Evolutionary conservation across 1,284 basidiomycete genomes (phyloP), one percentile per base, ranked within the genome.

Genomic region (Cutaneotrichosporon spelunceum): DNA sequence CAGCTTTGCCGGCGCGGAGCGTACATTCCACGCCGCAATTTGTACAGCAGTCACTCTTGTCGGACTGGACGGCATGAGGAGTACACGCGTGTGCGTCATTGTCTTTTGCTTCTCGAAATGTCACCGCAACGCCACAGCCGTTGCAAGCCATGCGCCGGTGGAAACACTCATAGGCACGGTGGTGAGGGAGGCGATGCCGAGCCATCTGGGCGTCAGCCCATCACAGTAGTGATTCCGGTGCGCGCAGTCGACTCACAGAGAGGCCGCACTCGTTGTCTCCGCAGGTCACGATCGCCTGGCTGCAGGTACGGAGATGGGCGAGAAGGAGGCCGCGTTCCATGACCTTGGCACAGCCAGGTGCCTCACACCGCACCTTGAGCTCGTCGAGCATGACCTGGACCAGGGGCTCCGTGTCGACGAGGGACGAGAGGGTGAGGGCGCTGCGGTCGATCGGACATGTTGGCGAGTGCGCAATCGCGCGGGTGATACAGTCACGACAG

Each of bases 371-470:
- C 0, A 93, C 89, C 29, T 84, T 62, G 47, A 93, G 82, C 79
- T 93, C 91, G 67, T 93, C 90, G 44, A 92, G 88, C 69, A 93
- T 85, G 49, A 74, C 67, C 59, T 62, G 69, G 27, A 69, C 59
- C 2, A 66, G 55, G 53, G 63, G 66, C 42, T 65, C 61, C 27
- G 53, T 67, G 44, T 66, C 70, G 56, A 66, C 57, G 44, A 74
- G 57, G 30, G 63, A 66, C 9, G 65, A 53, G 9, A 57, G 30
- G 8, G 67, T 68, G 39, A 93, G 81, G 0, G 85, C 82, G 19
- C 84, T 86, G 21, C 91, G 84, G 77, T 93, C 91, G 48, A 93
- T 86, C n/a, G 91, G 91, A 73, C 91, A 93, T 66, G 86, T 47
- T 14, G 70, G 67, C 24, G 72, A 70, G 53, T 69, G 66, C 4